Evolutionary conservation across 495 filamentous ascomycete genomes (phyloP), one percentile per base, ranked within the genome.

Genomic region (Penicillium turbatum): DNA sequence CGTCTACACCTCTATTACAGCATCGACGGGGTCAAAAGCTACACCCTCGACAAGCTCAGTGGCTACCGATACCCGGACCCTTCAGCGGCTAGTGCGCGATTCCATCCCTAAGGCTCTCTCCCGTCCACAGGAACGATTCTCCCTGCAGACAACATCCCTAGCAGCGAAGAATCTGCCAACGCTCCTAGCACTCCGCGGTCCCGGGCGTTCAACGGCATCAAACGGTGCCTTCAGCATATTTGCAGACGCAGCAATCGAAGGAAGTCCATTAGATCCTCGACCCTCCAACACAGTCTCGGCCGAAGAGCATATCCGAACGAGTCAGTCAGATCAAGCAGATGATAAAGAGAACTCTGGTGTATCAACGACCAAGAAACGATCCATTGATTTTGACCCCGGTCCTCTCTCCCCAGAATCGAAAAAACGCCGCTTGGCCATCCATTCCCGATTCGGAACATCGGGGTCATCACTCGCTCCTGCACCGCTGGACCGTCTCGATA

Each of bases 151-250:
- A 1, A 91, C 88, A 5, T 80, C 73, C 15, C 63, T 96, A 21
- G 78, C 79, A 2, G 86, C 88, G 13, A 82, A 82, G 60, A 88
- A 84, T 48, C 71, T 96, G 4, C 70, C 76, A 11, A 81, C 85
- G 1, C 71, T 95, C 48, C 66, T 89, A 1, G 71, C 79, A 5
- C 72, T 85, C 16, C 78, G 87, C 3, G 90, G 90, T 5, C 68
- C 82, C 0, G 86, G 82, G 0, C 74, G 86, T 19, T 83, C 77
- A 8, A 87, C 86, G 57, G 74, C 76, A 3, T 85, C 88, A 3
- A 81, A 80, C 7, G 90, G 89, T 1, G 89, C 86, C 9, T 96
- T 88, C 79, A 79, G 85, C 47, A 77, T 90, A 5, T 96, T 93
- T 59, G 81, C 84, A 3, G 84, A 87, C 50, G 79, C 82, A 27